Conservation (phyloP, 192 early-diverging fungal genomes). For the Lobulomyces angularis region DNA sequence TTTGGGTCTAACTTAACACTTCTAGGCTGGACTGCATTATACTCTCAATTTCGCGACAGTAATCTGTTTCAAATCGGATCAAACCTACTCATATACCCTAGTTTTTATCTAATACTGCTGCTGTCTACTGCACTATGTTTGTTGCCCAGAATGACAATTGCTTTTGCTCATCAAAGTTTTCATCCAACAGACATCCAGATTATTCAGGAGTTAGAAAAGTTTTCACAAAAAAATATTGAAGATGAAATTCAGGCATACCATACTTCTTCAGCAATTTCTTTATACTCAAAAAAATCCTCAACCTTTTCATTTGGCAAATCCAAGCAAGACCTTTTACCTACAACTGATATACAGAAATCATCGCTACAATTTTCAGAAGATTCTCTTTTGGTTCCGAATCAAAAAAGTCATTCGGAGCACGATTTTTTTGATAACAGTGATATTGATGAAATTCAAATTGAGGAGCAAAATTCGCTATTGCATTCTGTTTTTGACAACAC, state of each 20-base stretch:
- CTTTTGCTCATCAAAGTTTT: constrained; percentile 56
- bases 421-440: too few relatives aligned
- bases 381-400: neutral
- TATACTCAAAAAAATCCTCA: neutral
- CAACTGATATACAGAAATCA: too few relatives aligned
- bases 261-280: constrained; percentile 1
- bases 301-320: neutral
- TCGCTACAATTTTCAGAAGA: too few relatives aligned
- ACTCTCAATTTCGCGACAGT: constrained; percentile 32
- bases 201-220: constrained; percentile 56
- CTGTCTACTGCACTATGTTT: constrained; percentile 50
- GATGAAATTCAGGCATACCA: neutral
- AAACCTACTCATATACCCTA: constrained; percentile 47
- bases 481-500: too few relatives aligned
- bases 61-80: constrained; percentile 38
- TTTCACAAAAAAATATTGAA: neutral
- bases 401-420: too few relatives aligned
- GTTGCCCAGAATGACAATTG: constrained; percentile 57
- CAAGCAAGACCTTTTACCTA: neutral
- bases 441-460: too few relatives aligned
- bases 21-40: constrained; percentile 47
- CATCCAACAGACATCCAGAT: constrained; percentile 73
- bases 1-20: constrained; percentile 29
- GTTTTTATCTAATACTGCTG: constrained; percentile 58
- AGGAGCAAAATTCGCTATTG: too few relatives aligned